These are phyloP conservation scores for Vitis riparia DNA, from an alignment of 164 flowering plant species.

Conservation along the genomic window DNA sequence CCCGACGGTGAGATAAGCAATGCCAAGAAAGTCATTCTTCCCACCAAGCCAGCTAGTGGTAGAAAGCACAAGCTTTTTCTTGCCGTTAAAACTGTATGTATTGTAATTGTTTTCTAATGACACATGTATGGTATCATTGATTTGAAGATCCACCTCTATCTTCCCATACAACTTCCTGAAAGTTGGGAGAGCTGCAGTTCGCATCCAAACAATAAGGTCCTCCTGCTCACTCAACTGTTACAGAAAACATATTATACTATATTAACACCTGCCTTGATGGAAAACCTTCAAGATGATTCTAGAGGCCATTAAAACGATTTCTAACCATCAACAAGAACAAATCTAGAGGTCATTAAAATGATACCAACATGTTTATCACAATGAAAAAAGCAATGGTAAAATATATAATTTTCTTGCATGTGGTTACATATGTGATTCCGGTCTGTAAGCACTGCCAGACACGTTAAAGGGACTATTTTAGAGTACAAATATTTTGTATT, in stretches of 20 bases:
- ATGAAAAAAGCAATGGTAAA: no score
- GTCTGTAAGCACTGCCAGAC: no score
- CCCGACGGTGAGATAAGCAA: conserved; percentile 91
- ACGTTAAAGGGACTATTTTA: neutral
- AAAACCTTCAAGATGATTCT: neutral
- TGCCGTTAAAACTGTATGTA: conserved; percentile 88
- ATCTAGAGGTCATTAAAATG: neutral
- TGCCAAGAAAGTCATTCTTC: conserved; percentile 93
- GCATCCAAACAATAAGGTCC: conserved; percentile 98
- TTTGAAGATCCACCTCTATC: conserved; percentile 77
- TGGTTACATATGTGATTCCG: no score
- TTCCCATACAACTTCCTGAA: conserved; percentile 94
- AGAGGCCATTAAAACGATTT: neutral
- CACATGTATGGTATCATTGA: conserved; percentile 49
- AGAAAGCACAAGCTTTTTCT: conserved; percentile 94
- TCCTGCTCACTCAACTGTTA: conserved; percentile 81
- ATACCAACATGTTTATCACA: neutral
- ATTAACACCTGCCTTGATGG: conserved; percentile 13
- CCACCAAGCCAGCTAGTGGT: conserved; percentile 99
- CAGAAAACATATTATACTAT: conserved; percentile 15
- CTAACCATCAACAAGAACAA: neutral
- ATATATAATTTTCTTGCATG: no score
- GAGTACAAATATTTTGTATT: neutral
- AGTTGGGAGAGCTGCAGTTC: conserved; percentile 98
- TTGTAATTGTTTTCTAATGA: conserved; percentile 69